Conservation (phyloP, 1,139 yeast species). For the Kurtzmaniella quercitrusa region DNA sequence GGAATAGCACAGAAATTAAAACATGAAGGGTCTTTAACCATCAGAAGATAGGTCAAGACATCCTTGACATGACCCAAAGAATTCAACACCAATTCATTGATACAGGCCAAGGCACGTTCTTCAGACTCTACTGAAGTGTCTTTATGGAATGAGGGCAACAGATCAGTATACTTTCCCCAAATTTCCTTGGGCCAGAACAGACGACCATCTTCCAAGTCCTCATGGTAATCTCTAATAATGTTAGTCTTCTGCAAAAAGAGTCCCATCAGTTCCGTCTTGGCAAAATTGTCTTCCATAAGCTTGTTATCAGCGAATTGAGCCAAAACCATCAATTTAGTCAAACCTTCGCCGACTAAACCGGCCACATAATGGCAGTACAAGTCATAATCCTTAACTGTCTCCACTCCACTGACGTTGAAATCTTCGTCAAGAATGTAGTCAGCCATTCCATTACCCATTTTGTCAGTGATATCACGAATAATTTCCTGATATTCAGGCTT, state of each 20-base stretch:
- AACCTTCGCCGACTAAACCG: slow-evolving; percentile 95
- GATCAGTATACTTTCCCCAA: slow-evolving; percentile 77
- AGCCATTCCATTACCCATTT: slow-evolving; percentile 99
- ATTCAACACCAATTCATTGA: slow-evolving; percentile 77
- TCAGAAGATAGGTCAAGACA: slow-evolving; percentile 70
- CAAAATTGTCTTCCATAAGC: slow-evolving; percentile 47
- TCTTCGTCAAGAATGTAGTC: slow-evolving; percentile 78
- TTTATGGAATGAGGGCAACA: slow-evolving; percentile 55
- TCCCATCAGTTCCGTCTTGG: slow-evolving; percentile 84
- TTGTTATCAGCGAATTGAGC: slow-evolving; percentile 60
- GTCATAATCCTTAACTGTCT: slow-evolving; percentile 77
- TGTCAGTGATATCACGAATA: slow-evolving; percentile 66
- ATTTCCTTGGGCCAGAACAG: slow-evolving; percentile 96
- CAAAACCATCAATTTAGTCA: slow-evolving; percentile 72
- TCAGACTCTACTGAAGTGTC: slow-evolving; percentile 36
- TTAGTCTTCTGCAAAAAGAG: slow-evolving; percentile 91
- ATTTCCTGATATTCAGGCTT: slow-evolving; percentile 76
- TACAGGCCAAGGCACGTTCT: slow-evolving; percentile 63
- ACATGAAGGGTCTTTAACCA: slow-evolving; percentile 75
- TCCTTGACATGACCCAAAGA: slow-evolving; percentile 77
- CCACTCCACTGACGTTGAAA: slow-evolving; percentile 75
- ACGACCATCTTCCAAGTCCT: slow-evolving; percentile 88
- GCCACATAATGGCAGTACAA: slow-evolving; percentile 96
- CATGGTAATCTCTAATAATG: slow-evolving; percentile 91
- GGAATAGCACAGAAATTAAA: slow-evolving; percentile 96